Evolutionary conservation across 2,329 filamentous ascomycete genomes (phyloP).

Genomic region (Tolypocladium nubicola): DNA sequence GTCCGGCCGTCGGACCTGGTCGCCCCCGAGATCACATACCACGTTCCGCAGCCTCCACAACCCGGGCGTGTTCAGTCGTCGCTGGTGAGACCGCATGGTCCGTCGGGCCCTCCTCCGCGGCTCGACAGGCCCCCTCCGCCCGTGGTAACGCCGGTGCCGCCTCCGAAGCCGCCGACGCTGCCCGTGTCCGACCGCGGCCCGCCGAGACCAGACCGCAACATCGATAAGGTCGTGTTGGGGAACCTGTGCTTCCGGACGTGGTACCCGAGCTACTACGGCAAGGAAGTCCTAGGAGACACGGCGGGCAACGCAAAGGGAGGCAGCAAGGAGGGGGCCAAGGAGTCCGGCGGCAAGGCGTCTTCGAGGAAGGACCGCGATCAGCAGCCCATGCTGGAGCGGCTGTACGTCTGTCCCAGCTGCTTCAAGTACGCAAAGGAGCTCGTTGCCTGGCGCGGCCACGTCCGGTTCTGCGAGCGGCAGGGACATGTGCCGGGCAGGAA

Average conservation of each 20-base stretch:
- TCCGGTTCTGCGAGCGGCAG: conserved; percentile 43
- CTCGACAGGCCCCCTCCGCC: conserved; percentile 15
- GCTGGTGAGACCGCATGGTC: conserved; percentile 22
- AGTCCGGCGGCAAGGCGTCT: conserved; percentile 13
- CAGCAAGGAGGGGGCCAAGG: conserved; percentile 17
- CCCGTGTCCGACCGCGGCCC: conserved; percentile 20
- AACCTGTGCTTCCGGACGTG: conserved; percentile 77
- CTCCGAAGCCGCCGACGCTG: conserved; percentile 22
- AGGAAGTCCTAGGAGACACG: conserved; percentile 51
- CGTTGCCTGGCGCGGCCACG: conserved; percentile 47
- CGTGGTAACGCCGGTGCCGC: conserved; percentile 20
- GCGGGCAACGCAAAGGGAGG: conserved; percentile 16
- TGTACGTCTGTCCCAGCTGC: conserved; percentile 87
- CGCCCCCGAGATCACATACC: conserved; percentile 30
- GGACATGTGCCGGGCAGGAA: conserved; percentile 52
- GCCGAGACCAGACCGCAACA: conserved; percentile 55
- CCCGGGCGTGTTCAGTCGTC: conserved; percentile 14
- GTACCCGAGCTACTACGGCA: conserved; percentile 87
- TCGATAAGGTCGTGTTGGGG: conserved; percentile 78
- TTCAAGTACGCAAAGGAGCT: conserved; percentile 77
- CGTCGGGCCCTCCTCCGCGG: conserved; percentile 18
- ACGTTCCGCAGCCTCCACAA: conserved; percentile 23
- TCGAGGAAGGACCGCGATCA: conserved; percentile 24
- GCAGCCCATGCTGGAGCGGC: conserved; percentile 45
- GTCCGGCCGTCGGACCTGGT: conserved; percentile 23